Conservation (phyloP, 805 yeast species). For the Candida vaughaniae region DNA sequence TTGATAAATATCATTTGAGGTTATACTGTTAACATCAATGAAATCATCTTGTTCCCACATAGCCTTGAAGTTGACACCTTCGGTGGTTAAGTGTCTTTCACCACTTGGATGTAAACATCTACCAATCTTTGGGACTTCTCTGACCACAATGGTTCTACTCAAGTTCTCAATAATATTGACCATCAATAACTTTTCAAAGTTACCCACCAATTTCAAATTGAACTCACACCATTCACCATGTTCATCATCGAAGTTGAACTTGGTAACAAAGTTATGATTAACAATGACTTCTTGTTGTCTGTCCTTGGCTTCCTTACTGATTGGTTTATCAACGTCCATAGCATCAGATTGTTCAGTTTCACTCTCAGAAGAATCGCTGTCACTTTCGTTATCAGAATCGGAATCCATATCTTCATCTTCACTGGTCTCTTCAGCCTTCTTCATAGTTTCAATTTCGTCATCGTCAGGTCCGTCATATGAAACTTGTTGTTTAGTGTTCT, state of each 20-base stretch:
- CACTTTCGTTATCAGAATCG: slow-evolving; percentile 34
- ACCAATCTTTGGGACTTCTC: slow-evolving; percentile 88
- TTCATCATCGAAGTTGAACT: slow-evolving; percentile 87
- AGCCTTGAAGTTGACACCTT: slow-evolving; percentile 95
- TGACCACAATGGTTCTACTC: slow-evolving; percentile 85
- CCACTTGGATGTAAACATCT: slow-evolving; percentile 90
- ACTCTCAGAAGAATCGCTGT: slow-evolving; percentile 23
- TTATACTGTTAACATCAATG: slow-evolving; percentile 82
- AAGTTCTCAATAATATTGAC: slow-evolving; percentile 93
- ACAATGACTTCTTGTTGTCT: slow-evolving; percentile 83
- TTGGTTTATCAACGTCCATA: slow-evolving; percentile 22
- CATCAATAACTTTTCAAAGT: slow-evolving; percentile 89
- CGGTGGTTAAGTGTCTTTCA: slow-evolving; percentile 81
- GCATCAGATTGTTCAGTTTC: slow-evolving; percentile 30
- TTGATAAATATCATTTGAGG: slow-evolving; percentile 90
- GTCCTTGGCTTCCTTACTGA: slow-evolving; percentile 63
- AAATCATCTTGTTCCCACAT: slow-evolving; percentile 98
- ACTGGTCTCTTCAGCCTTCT: slow-evolving; percentile 73
- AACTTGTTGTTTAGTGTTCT: slow-evolving; percentile 77
- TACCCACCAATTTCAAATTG: slow-evolving; percentile 73
- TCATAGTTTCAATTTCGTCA: slow-evolving; percentile 89
- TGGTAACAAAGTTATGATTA: slow-evolving; percentile 68
- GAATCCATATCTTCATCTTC: slow-evolving; percentile 58
- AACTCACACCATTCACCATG: slow-evolving; percentile 93
- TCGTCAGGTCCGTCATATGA: slow-evolving; percentile 96